phyloP scores from a whole-genome alignment of 2,329 filamentous ascomycete species.

The Herpotrichia juniperi region DNA sequence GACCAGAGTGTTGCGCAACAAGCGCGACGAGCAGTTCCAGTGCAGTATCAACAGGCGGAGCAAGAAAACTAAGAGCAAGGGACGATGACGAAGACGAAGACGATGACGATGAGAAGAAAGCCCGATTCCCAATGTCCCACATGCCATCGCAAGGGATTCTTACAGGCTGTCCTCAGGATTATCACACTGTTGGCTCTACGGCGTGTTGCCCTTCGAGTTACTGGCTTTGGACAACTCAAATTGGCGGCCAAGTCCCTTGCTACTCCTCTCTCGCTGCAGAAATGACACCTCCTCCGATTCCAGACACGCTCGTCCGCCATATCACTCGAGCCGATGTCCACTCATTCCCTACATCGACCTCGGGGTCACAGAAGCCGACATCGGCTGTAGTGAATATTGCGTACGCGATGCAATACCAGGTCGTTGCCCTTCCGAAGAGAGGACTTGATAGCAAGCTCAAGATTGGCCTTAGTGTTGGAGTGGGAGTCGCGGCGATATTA shows the following conservation, averaged over 20 bases:
- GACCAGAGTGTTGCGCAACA: constrained; percentile 22
- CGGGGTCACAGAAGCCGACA: constrained; percentile 4
- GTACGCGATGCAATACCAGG: constrained; percentile 9
- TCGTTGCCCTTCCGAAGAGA: neutral
- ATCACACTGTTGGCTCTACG: constrained; percentile 9
- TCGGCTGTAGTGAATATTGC: constrained; percentile 11
- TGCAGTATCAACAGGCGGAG: neutral
- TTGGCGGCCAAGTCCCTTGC: constrained; percentile 9
- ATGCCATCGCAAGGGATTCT: constrained; percentile 7
- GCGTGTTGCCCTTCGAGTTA: constrained; percentile 12
- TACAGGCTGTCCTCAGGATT: constrained; percentile 7
- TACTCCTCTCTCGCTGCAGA: constrained; percentile 2
- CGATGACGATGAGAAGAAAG: neutral
- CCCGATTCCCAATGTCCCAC: constrained; percentile 3
- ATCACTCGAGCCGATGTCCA: neutral
- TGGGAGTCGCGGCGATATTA: constrained; percentile 9
- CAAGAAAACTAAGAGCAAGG: too few relatives aligned
- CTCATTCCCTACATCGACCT: neutral
- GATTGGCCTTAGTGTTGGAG: constrained; percentile 7
- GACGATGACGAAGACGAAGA: neutral
- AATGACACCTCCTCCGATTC: constrained; percentile 4
- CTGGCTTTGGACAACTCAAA: constrained; percentile 5
- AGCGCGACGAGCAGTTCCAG: constrained; percentile 8
- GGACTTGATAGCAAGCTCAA: constrained; percentile 3
- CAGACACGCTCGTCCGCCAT: constrained; percentile 3